These are phyloP conservation scores for Boechera stricta DNA, from an alignment of 345 rosid species.

Conservation along the genomic window DNA sequence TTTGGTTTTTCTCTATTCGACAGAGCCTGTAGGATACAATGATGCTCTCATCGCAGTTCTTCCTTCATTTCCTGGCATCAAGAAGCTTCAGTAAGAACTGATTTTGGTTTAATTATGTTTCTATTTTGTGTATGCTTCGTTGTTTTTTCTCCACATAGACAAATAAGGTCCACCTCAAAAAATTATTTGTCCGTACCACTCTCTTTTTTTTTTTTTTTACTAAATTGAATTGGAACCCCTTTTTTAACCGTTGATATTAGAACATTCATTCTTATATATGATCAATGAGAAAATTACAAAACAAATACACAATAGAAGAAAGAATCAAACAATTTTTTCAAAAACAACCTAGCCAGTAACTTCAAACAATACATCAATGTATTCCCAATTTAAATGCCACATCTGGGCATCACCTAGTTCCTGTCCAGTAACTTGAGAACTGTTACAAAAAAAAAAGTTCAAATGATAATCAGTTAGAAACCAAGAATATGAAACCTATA, in stretches of 20 bases:
- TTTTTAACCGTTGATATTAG: not conserved
- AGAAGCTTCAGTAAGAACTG: constrained; percentile 64
- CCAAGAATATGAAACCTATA: not conserved
- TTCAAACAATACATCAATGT: not conserved
- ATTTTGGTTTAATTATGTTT: not conserved
- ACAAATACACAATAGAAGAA: constrained; percentile 3
- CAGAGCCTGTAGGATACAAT: constrained; percentile 86
- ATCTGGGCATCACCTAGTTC: constrained; percentile 35
- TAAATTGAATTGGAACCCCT: not conserved
- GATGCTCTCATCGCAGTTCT: constrained; percentile 79
- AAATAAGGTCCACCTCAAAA: not conserved
- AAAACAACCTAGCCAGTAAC: constrained; percentile 14
- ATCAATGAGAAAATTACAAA: constrained; percentile 24
- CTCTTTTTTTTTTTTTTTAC: constrained; percentile 25
- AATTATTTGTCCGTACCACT: not conserved
- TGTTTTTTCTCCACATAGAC: constrained; percentile 16
- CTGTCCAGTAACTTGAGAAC: constrained; percentile 49
- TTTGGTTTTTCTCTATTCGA: no score
- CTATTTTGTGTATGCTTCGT: constrained; percentile 19
- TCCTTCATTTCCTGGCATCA: constrained; percentile 86
- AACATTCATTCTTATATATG: constrained; percentile 25
- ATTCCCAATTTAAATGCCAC: not conserved
- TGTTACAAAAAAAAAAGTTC: constrained; percentile 22
- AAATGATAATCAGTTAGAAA: not conserved
- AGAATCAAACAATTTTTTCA: constrained; percentile 10